Conservation (phyloP, 345 rosid species). For the Ricinus communis region DNA sequence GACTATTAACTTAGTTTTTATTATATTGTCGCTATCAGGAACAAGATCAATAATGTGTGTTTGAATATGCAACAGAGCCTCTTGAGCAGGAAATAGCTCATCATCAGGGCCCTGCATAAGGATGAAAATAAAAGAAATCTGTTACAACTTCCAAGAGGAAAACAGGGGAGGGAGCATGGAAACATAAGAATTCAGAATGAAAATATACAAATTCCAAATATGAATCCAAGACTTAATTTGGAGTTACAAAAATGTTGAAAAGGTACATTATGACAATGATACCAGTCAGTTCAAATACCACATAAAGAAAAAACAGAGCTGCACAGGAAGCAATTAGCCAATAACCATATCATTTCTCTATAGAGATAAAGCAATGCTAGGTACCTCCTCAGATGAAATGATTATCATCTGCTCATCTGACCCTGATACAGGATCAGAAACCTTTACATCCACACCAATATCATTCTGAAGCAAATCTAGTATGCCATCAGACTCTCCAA, state of each 20-base stretch:
- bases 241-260: neutral
- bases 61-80: slow-evolving; percentile 95
- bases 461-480: slow-evolving; percentile 82
- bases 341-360: neutral
- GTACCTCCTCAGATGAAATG: slow-evolving; percentile 93
- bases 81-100: slow-evolving; percentile 95
- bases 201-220: neutral
- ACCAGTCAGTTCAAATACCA: neutral
- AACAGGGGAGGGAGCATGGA: neutral
- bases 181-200: neutral
- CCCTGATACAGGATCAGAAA: slow-evolving; percentile 74
- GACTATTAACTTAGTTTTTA: slow-evolving; percentile 75
- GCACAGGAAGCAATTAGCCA: neutral
- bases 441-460: slow-evolving; percentile 85
- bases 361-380: slow-evolving; percentile 9
- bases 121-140: slow-evolving; percentile 18
- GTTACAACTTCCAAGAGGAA: slow-evolving; percentile 21
- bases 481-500: slow-evolving; percentile 78
- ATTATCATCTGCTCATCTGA: slow-evolving; percentile 85
- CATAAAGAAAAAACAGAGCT: slow-evolving; percentile 8
- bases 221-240: slow-evolving; percentile 5
- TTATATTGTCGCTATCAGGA: slow-evolving; percentile 66
- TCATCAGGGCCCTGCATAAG: slow-evolving; percentile 84
- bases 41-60: slow-evolving; percentile 72
- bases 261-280: neutral